phyloP scores from a whole-genome alignment of 352 stramenopile species.

The Plasmopara muralis region DNA sequence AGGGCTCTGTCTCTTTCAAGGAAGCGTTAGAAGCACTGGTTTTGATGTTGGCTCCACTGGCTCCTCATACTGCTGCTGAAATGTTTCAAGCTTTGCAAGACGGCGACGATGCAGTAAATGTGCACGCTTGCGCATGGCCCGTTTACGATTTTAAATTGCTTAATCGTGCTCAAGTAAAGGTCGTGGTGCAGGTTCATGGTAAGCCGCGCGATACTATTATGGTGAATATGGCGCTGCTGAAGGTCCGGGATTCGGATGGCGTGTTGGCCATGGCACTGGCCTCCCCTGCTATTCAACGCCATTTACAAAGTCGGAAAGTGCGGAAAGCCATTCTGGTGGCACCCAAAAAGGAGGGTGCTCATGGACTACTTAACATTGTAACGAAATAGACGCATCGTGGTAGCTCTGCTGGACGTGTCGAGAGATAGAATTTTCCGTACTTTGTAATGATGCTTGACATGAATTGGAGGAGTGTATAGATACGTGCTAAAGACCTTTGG shows the following conservation, averaged over 20 bases:
- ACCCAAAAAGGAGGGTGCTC: conserved; percentile 72
- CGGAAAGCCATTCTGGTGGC: conserved; percentile 71
- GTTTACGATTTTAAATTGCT: conserved; percentile 48
- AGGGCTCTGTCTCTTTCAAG: conserved; percentile 39
- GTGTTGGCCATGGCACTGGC: conserved; percentile 56
- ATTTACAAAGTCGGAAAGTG: conserved; percentile 56
- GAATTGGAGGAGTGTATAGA: no score
- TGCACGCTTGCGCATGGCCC: conserved; percentile 61
- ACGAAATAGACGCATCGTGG: conserved; percentile 4
- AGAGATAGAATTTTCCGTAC: no score
- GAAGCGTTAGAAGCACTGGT: conserved; percentile 52
- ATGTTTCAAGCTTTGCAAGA: conserved; percentile 61
- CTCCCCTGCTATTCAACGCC: conserved; percentile 53
- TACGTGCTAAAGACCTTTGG: no score
- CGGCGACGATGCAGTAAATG: conserved; percentile 27
- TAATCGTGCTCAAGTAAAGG: conserved; percentile 64
- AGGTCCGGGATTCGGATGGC: conserved; percentile 44
- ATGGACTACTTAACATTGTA: conserved; percentile 79
- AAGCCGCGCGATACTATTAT: conserved; percentile 70
- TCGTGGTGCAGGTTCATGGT: conserved; percentile 76
- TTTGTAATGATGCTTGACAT: no score
- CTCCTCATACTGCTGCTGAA: conserved; percentile 71
- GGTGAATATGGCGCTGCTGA: conserved; percentile 40
- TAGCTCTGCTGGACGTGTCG: no score
- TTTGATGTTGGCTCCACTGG: conserved; percentile 74